Evolutionary conservation across 2,329 filamentous ascomycete species (phyloP), one percentile per base, ranked within the genome.

Genomic region (Tolypocladium pustulatum): DNA sequence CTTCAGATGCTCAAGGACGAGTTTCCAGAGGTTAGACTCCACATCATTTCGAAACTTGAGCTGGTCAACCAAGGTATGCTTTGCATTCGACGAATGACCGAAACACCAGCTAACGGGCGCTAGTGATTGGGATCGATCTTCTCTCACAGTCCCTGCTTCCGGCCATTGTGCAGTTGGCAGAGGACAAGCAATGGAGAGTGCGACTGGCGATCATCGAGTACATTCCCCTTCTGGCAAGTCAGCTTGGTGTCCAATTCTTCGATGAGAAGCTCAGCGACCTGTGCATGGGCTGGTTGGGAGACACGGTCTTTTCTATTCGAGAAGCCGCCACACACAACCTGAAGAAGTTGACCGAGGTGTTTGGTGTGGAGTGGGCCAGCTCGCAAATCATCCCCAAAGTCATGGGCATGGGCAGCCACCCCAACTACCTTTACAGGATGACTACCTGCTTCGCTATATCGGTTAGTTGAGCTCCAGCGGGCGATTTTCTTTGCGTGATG

Each of bases 21-120:
- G 71, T 97, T 97, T 74, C 94, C 94, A 27, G 94, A 99, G 72
- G 94, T 99, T 56, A 89, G 94, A 62, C 85, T 99, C 60, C 96
- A 99, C 77, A 99, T 99, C 73, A 99, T 99, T 70, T 97, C 94
- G n/a, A 99, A 99, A 77, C 86, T 99, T 58, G 95, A 99, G 78
- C 84, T 95, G 63, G 94, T 99, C 64, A 99, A 99, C 77, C 90
- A 97, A 76, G 90, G 90, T 91, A 78, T 63, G 77, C 70, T 51
- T 15, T 30, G 12, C 27, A 5, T 22, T 25, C 4, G 41, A 15
- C 8, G 51, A 36, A 25, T 37, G 30, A 17, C 2, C 32, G 30
- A 5, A 53, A 15, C 10, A 7, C 3, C 4, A 51, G 52, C 68
- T 71, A 57, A 70, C 59, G 51, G n/a, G 58, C 37, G 27, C 15